phyloP scores from a whole-genome alignment of 2,329 filamentous ascomycete species.

The Septoria linicola region DNA sequence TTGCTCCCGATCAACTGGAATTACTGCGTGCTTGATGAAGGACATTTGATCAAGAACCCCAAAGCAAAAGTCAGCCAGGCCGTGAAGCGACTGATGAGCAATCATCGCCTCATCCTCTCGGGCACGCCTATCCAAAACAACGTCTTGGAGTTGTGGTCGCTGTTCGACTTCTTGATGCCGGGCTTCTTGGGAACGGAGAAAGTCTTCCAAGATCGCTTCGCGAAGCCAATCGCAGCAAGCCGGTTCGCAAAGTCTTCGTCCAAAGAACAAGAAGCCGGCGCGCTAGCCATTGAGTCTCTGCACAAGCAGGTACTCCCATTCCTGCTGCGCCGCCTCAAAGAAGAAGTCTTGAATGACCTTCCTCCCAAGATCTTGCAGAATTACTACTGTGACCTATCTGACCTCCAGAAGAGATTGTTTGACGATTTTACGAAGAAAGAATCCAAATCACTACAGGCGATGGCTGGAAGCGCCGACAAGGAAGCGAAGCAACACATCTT shows the following conservation, averaged over 20 bases:
- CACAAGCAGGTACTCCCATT: slow-evolving; percentile 98
- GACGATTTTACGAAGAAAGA: slow-evolving; percentile 96
- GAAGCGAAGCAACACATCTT: slow-evolving; percentile 98
- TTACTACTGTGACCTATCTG: slow-evolving; percentile 97
- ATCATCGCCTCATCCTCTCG: slow-evolving; percentile 92
- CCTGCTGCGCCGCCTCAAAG: slow-evolving; percentile 90
- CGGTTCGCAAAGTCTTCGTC: slow-evolving; percentile 96
- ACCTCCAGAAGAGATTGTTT: slow-evolving; percentile 90
- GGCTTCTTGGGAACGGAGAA: slow-evolving; percentile 95
- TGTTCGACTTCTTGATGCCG: slow-evolving; percentile 99
- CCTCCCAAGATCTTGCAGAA: slow-evolving; percentile 98
- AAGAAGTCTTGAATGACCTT: slow-evolving; percentile 93
- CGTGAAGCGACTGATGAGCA: slow-evolving; percentile 84
- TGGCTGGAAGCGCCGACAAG: slow-evolving; percentile 81
- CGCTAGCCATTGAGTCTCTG: slow-evolving; percentile 92
- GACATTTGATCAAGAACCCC: slow-evolving; percentile 97
- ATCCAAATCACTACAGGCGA: slow-evolving; percentile 79
- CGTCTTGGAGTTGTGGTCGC: slow-evolving; percentile 91
- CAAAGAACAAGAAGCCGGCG: slow-evolving; percentile 96
- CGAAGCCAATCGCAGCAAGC: slow-evolving; percentile 90
- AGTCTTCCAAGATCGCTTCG: slow-evolving; percentile 93
- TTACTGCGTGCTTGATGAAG: slow-evolving; percentile 94
- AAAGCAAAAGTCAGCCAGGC: slow-evolving; percentile 93
- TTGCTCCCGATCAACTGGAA: slow-evolving; percentile 88
- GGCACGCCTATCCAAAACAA: slow-evolving; percentile 98